Evolutionary conservation across 192 early-diverging fungal species (phyloP).

Genomic region (Entomortierella beljakovae): DNA sequence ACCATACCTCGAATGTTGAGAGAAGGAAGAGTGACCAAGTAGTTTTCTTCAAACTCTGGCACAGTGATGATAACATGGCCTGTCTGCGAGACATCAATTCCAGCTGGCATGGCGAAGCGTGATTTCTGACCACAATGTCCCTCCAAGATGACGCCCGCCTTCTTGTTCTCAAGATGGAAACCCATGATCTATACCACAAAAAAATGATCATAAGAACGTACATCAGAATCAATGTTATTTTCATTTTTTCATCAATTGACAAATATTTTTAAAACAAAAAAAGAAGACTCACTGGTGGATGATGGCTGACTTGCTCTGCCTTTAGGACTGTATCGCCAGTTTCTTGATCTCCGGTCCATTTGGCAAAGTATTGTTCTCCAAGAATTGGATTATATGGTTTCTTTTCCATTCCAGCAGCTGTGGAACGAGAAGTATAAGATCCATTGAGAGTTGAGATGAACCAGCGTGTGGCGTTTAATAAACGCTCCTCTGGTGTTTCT

Average conservation of each 20-base stretch:
- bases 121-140: conserved; percentile 72
- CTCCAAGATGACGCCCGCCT: conserved; percentile 49
- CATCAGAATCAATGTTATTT: background rate
- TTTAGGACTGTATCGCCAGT: conserved; percentile 50
- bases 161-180: conserved; percentile 52
- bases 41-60: conserved; percentile 70
- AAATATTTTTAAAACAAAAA: too few relatives aligned
- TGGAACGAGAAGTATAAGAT: conserved; percentile 77
- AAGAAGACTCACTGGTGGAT: conserved; percentile 66
- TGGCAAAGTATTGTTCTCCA: conserved; percentile 63
- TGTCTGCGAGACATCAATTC: conserved; percentile 75
- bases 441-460: conserved; percentile 85
- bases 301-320: conserved; percentile 65
- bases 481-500: conserved; percentile 69
- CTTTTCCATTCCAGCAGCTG: conserved; percentile 80
- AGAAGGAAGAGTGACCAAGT: conserved; percentile 78
- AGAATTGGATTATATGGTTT: conserved; percentile 78
- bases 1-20: conserved; percentile 82
- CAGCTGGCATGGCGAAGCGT: conserved; percentile 80
- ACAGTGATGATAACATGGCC: conserved; percentile 78
- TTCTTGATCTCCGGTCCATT: conserved; percentile 56
- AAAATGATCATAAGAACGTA: conserved; percentile 11
- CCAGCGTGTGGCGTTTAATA: conserved; percentile 78
- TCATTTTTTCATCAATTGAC: too few relatives aligned
- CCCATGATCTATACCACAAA: conserved; percentile 44